These are phyloP conservation scores for Medicago arabica DNA, from an alignment of 306 rosid species.

Conservation along the genomic window DNA sequence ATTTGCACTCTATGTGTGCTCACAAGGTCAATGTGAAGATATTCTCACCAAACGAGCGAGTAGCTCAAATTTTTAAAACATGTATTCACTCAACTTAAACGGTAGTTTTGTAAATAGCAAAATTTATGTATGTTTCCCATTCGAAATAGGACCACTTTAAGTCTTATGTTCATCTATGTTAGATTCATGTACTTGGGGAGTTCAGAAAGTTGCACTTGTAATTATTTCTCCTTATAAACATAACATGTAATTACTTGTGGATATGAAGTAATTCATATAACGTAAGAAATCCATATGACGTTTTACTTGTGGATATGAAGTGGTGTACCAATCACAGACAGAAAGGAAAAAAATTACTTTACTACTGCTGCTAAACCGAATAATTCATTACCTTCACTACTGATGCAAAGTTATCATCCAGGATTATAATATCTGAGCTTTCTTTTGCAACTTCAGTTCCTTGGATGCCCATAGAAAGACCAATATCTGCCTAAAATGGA, in stretches of 20 bases:
- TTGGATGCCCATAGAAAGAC: conserved; percentile 98
- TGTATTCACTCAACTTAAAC: neutral
- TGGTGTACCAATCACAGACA: neutral
- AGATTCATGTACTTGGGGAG: neutral
- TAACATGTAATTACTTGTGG: neutral
- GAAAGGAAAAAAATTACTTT: neutral
- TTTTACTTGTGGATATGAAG: conserved; percentile 27
- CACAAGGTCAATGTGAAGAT: neutral
- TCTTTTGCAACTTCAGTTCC: conserved; percentile 99
- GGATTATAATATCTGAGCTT: conserved; percentile 94
- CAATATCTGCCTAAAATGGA: conserved; percentile 96
- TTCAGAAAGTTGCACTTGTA: too few species aligned
- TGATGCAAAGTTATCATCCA: conserved; percentile 96
- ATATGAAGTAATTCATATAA: too few species aligned
- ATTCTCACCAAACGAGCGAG: conserved; percentile 3
- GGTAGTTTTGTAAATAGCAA: neutral
- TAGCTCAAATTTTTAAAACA: neutral
- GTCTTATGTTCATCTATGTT: neutral
- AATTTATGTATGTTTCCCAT: neutral
- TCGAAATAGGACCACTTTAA: neutral
- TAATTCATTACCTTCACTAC: conserved; percentile 76
- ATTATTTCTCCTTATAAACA: too few species aligned
- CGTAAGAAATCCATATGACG: neutral
- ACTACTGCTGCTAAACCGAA: neutral
- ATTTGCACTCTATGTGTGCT: neutral